phyloP scores from a whole-genome alignment of 2,329 filamentous ascomycete species.

The Neonectria neomacrospora region DNA sequence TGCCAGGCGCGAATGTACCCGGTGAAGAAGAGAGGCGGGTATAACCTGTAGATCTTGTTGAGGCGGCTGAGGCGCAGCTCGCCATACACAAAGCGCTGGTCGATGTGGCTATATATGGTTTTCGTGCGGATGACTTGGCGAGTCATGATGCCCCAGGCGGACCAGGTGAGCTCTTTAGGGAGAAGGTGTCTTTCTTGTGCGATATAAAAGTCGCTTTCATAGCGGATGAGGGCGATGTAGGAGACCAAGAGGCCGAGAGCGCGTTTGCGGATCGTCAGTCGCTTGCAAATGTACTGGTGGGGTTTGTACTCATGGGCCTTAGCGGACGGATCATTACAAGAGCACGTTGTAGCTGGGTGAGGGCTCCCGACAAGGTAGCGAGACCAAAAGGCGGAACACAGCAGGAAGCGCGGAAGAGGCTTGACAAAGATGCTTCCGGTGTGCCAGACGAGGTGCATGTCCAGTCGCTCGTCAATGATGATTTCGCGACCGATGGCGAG shows the following conservation, averaged over 20 bases:
- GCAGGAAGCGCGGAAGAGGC: conserved; percentile 49
- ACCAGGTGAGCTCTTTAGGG: conserved; percentile 6
- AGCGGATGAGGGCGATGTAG: conserved; percentile 4
- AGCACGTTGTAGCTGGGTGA: neutral
- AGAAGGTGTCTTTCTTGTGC: neutral
- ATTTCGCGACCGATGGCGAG: conserved; percentile 1
- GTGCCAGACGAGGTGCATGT: conserved; percentile 47
- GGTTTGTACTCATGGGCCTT: neutral
- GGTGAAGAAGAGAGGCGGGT: neutral
- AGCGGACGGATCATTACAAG: neutral
- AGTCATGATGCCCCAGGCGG: neutral
- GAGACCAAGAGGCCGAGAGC: conserved; percentile 13
- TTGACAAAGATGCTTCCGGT: conserved; percentile 47
- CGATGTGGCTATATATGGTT: neutral
- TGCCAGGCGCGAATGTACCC: neutral
- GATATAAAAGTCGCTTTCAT: conserved; percentile 14
- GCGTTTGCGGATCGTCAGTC: neutral
- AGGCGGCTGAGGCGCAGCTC: conserved; percentile 14
- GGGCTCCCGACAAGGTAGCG: neutral
- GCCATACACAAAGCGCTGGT: conserved; percentile 13
- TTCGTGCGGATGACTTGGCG: neutral
- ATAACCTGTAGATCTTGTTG: conserved; percentile 10
- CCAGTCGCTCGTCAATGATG: conserved; percentile 36
- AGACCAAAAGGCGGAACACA: conserved; percentile 12
- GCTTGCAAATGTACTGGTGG: neutral